Conservation (phyloP, 371 early-diverging fungal genomes). For the Actinomortierella wolfii region DNA sequence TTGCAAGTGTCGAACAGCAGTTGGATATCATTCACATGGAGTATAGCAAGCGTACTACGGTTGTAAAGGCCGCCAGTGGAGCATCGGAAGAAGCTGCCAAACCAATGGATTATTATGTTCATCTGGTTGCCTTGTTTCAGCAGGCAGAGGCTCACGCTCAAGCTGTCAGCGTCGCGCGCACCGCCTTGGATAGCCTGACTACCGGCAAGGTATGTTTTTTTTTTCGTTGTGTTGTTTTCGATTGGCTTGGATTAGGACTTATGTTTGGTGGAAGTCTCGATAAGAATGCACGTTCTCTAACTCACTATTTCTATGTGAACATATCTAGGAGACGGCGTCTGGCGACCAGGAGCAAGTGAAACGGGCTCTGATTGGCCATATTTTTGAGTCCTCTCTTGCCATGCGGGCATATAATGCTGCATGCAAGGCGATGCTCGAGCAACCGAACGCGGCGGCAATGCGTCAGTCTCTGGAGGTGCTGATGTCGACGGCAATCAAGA, state of each 20-base stretch:
- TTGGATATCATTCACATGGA: constrained; percentile 38
- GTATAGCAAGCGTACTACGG: constrained; percentile 1
- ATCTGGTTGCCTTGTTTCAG: constrained; percentile 15
- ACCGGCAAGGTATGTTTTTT: no score
- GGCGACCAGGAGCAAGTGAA: not conserved
- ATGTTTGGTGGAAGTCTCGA: no score
- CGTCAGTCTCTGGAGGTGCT: no score
- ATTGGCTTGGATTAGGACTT: no score
- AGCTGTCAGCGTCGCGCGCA: constrained; percentile 23
- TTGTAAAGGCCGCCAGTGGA: no score
- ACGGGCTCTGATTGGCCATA: constrained; percentile 6
- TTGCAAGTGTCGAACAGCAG: constrained; percentile 30
- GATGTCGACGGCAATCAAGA: no score
- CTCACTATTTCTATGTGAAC: no score
- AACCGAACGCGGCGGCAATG: constrained; percentile 9
- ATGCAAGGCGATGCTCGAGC: constrained; percentile 32
- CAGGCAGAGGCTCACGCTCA: constrained; percentile 22
- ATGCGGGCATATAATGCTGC: constrained; percentile 21
- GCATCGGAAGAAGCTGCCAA: no score
- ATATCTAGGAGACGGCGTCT: no score
- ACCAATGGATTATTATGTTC: constrained; percentile 20
- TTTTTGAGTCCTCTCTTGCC: constrained; percentile 18
- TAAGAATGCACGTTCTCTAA: no score
- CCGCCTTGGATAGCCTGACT: constrained; percentile 5
- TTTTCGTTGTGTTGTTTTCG: no score